phyloP scores from a whole-genome alignment of 2,329 filamentous ascomycete species.

The Thermothelomyces thermophilus region DNA sequence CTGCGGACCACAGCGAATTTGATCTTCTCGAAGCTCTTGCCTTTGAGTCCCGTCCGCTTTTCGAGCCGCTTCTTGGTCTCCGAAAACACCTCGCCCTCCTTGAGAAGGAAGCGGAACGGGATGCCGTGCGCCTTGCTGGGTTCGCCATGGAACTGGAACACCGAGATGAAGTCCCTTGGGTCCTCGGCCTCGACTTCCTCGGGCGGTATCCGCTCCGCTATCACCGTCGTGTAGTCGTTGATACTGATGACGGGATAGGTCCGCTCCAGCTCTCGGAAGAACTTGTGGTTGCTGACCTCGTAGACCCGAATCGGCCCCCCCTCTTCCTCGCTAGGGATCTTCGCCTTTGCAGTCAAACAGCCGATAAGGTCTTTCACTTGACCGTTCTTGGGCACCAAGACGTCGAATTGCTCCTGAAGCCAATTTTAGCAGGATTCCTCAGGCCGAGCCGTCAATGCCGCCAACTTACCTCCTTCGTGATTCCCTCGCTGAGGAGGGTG shows the following conservation, averaged over 20 bases:
- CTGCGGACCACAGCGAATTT: slow-evolving; percentile 81
- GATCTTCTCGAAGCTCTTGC: slow-evolving; percentile 97
- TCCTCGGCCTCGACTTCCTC: slow-evolving; percentile 57
- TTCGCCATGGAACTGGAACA: slow-evolving; percentile 91
- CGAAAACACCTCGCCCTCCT: slow-evolving; percentile 78
- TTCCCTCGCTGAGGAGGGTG: slow-evolving; percentile 79
- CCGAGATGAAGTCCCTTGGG: slow-evolving; percentile 57
- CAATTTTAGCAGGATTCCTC: slow-evolving; percentile 13
- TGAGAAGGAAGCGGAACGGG: slow-evolving; percentile 83
- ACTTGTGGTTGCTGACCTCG: slow-evolving; percentile 75
- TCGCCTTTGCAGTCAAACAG: slow-evolving; percentile 71
- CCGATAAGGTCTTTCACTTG: slow-evolving; percentile 71
- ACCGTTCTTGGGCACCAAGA: slow-evolving; percentile 83
- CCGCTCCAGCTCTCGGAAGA: slow-evolving; percentile 68
- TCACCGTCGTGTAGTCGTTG: slow-evolving; percentile 77
- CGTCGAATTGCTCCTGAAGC: slow-evolving; percentile 63
- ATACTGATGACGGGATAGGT: slow-evolving; percentile 72
- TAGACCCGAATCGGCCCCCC: slow-evolving; percentile 70
- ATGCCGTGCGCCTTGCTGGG: slow-evolving; percentile 76
- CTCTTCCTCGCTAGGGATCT: slow-evolving; percentile 65
- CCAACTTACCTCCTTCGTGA: slow-evolving; percentile 71
- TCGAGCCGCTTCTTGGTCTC: slow-evolving; percentile 94
- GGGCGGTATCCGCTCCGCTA: slow-evolving; percentile 73
- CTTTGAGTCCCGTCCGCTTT: slow-evolving; percentile 88
- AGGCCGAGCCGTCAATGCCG: slow-evolving; percentile 17